Conservation (phyloP, 768 basidiomycete genomes). For the Tulasnella sp. region DNA sequence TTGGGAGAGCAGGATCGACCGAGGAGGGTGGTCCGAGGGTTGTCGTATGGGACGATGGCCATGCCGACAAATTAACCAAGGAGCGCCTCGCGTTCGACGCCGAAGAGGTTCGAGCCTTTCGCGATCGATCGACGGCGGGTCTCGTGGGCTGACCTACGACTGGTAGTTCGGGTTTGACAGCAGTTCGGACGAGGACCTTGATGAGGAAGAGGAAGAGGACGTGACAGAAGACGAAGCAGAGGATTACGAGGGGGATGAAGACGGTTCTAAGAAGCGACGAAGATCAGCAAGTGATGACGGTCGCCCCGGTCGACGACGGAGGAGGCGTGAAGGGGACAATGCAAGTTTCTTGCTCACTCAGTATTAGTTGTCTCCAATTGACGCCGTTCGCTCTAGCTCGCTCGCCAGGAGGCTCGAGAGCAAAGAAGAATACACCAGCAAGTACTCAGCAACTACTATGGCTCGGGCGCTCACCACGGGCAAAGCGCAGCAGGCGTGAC, state of each 20-base stretch:
- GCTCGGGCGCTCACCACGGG: conserved; percentile 74
- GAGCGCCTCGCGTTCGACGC: conserved; percentile 80
- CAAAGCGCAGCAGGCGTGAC: conserved; percentile 85
- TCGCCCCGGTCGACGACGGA: conserved; percentile 1
- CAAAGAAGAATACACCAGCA: conserved; percentile 57
- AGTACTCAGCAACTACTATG: conserved; percentile 73
- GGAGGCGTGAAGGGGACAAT: conserved; percentile 21
- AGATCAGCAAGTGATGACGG: conserved; percentile 20
- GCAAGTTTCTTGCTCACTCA: background rate
- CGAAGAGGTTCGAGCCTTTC: conserved; percentile 49
- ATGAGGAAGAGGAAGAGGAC: conserved; percentile 40
- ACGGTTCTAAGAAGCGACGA: conserved; percentile 30
- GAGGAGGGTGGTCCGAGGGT: conserved; percentile 38
- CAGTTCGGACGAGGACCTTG: conserved; percentile 67
- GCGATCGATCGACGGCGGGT: background rate
- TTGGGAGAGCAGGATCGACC: conserved; percentile 38
- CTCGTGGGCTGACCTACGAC: background rate
- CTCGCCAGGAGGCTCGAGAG: conserved; percentile 57
- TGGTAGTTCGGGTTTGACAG: conserved; percentile 35
- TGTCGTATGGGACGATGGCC: conserved; percentile 90
- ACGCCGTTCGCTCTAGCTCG: conserved; percentile 32
- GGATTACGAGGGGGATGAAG: conserved; percentile 42
- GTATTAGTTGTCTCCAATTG: background rate
- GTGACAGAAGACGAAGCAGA: conserved; percentile 40
- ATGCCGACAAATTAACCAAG: conserved; percentile 57